Base-by-base conservation (phyloP, 805 yeast genomes). In the Candida hispaniensis region DNA sequence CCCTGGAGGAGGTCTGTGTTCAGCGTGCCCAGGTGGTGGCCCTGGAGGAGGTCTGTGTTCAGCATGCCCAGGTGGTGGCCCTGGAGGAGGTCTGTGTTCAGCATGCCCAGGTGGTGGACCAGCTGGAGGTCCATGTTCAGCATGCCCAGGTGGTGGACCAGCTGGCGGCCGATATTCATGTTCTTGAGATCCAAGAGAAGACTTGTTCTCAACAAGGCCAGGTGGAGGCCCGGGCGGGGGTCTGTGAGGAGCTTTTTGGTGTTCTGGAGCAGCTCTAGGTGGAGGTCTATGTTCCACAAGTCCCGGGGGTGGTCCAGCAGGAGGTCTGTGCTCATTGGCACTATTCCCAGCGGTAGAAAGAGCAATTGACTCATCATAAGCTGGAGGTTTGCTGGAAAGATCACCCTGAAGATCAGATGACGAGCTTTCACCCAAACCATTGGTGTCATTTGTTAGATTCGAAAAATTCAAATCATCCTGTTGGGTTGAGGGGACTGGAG, bases 271-370 rank as follows among this genome's bases (percentile, higher is more conserved):
- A 20, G 34, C 19, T 1, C 34, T 26, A 7, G 34, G 26, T 5
- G 34, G 34, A 15, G 34, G 34, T 6, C 26, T 22, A 4, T 30
- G 27, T 9, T 23, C 22, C 14, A 27, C 22, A 6, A 30, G 16
- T 10, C 14, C 27, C 4, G 35, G 36, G 2, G 36, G 28, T 2
- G 36, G 22, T 23, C 36, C 36, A 1, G 36, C 18, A 17, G 36
- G 28, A 4, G 35, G 35, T 12, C 21, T 7, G 8, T 30, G 35
- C 4, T 17, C 13, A 5, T 17, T 4, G n/a, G 16, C 10, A 7
- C 13, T 18, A 12, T 32, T 21, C n/a, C n/a, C n/a, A n/a, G n/a
- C n/a, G n/a, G n/a, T n/a, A n/a, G n/a, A n/a, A n/a, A n/a, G n/a
- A n/a, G n/a, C n/a, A n/a, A n/a, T n/a, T n/a, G n/a, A n/a, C n/a